Percentiles rank a stretch among this genome's conserved stretches.
Conservation (phyloP, 2,329 filamentous ascomycete species). For the Periglandula ipomoeae region DNA sequence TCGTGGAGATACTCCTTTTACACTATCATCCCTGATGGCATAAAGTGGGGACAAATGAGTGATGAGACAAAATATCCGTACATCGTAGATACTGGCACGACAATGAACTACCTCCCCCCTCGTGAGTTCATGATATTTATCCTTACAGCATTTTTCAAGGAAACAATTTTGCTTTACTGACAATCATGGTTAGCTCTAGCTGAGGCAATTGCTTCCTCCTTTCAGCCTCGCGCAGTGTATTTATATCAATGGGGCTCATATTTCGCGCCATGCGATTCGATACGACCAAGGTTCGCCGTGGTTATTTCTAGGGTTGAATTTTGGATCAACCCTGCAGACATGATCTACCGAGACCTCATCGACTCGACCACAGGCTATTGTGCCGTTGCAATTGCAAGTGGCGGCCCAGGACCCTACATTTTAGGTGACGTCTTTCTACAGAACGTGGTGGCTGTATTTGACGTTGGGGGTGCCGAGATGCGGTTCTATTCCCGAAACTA, state of each 20-base stretch:
- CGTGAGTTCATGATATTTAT: slow-evolving; percentile 29
- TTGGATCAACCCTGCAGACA: slow-evolving; percentile 37
- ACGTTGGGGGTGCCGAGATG: slow-evolving; percentile 36
- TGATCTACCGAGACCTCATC: slow-evolving; percentile 34
- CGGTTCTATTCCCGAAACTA: slow-evolving; percentile 28
- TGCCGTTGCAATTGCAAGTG: slow-evolving; percentile 36
- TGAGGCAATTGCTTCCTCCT: slow-evolving; percentile 36
- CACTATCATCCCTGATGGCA: slow-evolving; percentile 40
- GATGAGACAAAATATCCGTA: slow-evolving; percentile 36
- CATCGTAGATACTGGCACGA: slow-evolving; percentile 44
- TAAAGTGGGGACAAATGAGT: slow-evolving; percentile 32
- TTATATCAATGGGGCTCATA: slow-evolving; percentile 37
- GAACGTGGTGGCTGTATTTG: slow-evolving; percentile 40
- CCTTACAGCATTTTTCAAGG: too few species aligned
- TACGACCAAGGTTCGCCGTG: slow-evolving; percentile 35
- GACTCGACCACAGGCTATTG: slow-evolving; percentile 39
- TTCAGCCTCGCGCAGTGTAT: slow-evolving; percentile 37
- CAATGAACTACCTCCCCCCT: slow-evolving; percentile 40
- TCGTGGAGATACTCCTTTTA: slow-evolving; percentile 42
- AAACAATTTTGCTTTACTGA: too few species aligned
- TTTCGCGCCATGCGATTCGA: slow-evolving; percentile 39
- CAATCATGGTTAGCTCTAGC: slow-evolving; percentile 30
- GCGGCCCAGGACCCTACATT: slow-evolving; percentile 36
- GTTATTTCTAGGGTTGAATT: slow-evolving; percentile 34
- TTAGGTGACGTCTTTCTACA: slow-evolving; percentile 42